phyloP scores from a whole-genome alignment of 768 basidiomycete species.

The Boletus reticuloceps region DNA sequence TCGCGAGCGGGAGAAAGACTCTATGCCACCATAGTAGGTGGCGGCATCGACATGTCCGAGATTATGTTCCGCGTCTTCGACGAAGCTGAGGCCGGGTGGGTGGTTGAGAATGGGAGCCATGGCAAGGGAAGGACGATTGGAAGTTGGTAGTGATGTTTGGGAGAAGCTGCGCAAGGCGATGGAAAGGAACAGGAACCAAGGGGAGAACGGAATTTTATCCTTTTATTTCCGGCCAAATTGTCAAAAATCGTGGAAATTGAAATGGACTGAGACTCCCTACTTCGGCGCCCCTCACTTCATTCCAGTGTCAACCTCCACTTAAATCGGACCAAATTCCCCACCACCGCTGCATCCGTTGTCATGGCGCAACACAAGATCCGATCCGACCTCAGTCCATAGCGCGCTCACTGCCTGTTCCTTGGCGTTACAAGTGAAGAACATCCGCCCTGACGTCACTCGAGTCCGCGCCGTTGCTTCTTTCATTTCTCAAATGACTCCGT shows the following conservation, averaged over 20 bases:
- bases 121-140: background rate
- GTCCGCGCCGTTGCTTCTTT: background rate
- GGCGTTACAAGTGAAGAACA: background rate
- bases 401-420: background rate
- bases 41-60: conserved; percentile 66
- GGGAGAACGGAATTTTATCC: conserved; percentile 5
- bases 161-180: background rate
- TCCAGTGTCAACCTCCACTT: too few relatives aligned
- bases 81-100: conserved; percentile 61
- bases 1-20: conserved; percentile 76
- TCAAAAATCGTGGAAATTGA: conserved; percentile 18
- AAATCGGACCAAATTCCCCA: too few relatives aligned
- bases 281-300: too few relatives aligned
- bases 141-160: too few relatives aligned
- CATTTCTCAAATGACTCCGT: background rate
- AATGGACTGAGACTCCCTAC: background rate
- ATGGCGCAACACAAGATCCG: conserved; percentile 4
- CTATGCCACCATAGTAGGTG: conserved; percentile 79
- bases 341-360: background rate
- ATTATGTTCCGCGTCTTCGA: conserved; percentile 55
- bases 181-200: conserved; percentile 13
- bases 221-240: conserved; percentile 12
- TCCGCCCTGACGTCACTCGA: conserved; percentile 9
- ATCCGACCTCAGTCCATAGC: background rate
- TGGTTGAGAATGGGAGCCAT: conserved; percentile 71